Evolutionary conservation across 73 alveolate genomes (phyloP), one percentile per base, ranked within the genome.

Genomic region (Uronychia binucleata): DNA sequence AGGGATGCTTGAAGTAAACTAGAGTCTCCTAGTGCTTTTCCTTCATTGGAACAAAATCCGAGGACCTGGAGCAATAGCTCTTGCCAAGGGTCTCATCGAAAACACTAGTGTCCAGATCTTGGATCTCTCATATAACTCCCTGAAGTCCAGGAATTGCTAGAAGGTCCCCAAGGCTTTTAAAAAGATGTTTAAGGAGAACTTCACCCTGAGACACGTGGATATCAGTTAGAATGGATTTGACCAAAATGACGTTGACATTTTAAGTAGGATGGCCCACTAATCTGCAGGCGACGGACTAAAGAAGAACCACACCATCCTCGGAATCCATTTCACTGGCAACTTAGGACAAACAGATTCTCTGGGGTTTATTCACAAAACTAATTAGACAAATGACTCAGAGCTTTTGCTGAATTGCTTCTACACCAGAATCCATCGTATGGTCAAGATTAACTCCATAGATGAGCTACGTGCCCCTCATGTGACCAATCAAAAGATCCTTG

Each of bases 261-360:
- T 93, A 59, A 58, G 88, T 46, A 46, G 19, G 67, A 46, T n/a
- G n/a, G 5, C n/a, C 67, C 5, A 11, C 19, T 46, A 11, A 5
- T 46, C 67, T n/a, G n/a, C 67, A 46, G 67, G 67, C 0, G 89
- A 93, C 26, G 95, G 95, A 28, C 76, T 90, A 26, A 32, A 59
- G 35, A 34, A 79, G 1, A 90, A 90, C 67, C 92, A 90, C 59
- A 46, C 90, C 8, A 85, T 90, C 13, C 75, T 90, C 25, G 95
- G 95, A 1, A 84, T 90, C 28, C 95, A 90, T 57, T 11, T 90
- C 80, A 33, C 75, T 11, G 95, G 95, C 1, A 90, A 90, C 59
- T 76, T 82, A 8, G 93, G 88, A 31, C 59, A 77, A 33, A 84
- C 87, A 28, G 88, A 84, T 31, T 35, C 86, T 11, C 8, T 83